Conservation (phyloP, 139 green algal genomes). For the Edaphochlamys debaryana region DNA sequence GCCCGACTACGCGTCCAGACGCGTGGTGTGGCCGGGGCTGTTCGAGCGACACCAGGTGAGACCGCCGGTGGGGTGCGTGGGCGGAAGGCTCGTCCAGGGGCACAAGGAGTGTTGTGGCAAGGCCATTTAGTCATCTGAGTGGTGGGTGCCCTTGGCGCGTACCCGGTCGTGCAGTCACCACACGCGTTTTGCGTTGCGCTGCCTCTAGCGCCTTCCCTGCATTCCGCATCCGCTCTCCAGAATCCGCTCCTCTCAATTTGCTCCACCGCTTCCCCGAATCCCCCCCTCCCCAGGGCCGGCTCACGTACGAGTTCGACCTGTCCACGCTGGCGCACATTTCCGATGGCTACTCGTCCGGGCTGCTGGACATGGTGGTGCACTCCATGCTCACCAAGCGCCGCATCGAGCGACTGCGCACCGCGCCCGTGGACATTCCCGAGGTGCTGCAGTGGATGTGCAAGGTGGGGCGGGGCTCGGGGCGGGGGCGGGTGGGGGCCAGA, state of each 20-base stretch:
- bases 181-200: too few species aligned
- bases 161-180: too few species aligned
- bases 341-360: conserved; percentile 56
- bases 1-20: conserved; percentile 84
- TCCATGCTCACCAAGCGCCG: conserved; percentile 67
- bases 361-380: conserved; percentile 61
- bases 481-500: neutral
- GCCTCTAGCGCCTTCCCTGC: too few species aligned
- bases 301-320: conserved; percentile 79
- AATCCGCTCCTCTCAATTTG: too few species aligned
- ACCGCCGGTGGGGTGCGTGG: too few species aligned
- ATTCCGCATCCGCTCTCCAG: too few species aligned
- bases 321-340: conserved; percentile 79
- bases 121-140: too few species aligned
- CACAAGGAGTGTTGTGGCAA: too few species aligned
- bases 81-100: too few species aligned
- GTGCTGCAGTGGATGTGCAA: conserved; percentile 76
- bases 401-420: conserved; percentile 56
- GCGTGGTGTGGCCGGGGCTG: conserved; percentile 70
- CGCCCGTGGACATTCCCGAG: conserved; percentile 62
- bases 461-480: conserved; percentile 50
- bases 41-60: conserved; percentile 64
- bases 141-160: too few species aligned
- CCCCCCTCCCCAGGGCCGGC: too few species aligned
- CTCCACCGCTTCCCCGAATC: too few species aligned